Conservation (phyloP, 2,329 filamentous ascomycete genomes). For the Tricladium varicosporioides region DNA sequence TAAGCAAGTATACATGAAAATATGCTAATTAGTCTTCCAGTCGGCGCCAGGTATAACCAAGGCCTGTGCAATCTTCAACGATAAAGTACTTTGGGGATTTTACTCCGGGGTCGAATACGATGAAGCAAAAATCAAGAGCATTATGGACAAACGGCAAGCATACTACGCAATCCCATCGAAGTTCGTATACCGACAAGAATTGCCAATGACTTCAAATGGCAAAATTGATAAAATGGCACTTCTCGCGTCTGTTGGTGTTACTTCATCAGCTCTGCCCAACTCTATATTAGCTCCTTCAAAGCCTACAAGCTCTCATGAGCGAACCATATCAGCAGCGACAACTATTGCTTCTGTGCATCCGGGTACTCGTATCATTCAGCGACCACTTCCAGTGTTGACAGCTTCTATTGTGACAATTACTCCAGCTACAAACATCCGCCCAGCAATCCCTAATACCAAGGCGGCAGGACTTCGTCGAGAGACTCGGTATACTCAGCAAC, state of each 20-base stretch:
- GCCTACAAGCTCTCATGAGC: conserved; percentile 20
- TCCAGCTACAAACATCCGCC: no score
- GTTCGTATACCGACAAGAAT: conserved; percentile 41
- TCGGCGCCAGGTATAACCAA: conserved; percentile 44
- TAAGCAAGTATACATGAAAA: neutral
- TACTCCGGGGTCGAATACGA: conserved; percentile 39
- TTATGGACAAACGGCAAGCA: conserved; percentile 38
- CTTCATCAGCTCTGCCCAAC: no score
- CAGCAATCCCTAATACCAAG: no score
- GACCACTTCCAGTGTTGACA: neutral
- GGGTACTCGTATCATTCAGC: neutral
- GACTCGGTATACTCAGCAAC: neutral
- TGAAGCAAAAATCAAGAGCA: conserved; percentile 23
- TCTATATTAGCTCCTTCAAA: no score
- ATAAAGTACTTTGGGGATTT: conserved; percentile 51
- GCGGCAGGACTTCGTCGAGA: neutral
- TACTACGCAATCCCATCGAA: conserved; percentile 54
- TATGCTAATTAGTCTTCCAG: neutral
- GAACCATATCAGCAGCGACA: neutral
- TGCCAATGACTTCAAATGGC: conserved; percentile 53
- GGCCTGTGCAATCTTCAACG: conserved; percentile 47
- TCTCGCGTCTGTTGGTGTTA: conserved; percentile 8
- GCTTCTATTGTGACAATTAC: no score
- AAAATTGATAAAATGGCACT: conserved; percentile 54
- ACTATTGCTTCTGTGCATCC: neutral